Base-by-base conservation (phyloP, 345 rosid species). In the Kandelia obovata region DNA sequence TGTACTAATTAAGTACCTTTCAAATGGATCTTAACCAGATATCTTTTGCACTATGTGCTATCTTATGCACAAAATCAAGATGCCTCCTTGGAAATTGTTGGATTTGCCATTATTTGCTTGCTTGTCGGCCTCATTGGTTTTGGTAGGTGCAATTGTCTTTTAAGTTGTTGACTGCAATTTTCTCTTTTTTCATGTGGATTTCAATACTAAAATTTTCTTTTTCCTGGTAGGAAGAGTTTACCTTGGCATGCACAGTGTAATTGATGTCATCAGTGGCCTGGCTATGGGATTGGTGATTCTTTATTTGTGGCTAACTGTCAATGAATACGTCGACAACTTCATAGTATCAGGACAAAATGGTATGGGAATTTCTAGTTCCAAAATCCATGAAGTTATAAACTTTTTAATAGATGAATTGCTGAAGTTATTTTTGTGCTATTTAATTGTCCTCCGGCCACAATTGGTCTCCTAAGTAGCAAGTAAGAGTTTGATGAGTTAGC, bases 231-330 rank as follows among this genome's bases (percentile, higher is more conserved):
- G 98, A 82, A 90, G 99, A 84, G 82, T 95, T 62, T 95, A 92
- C 90, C 94, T 95, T 19, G 99, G 99, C 68, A 95, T 95, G 99
- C 99, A 95, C 84, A 90, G 98, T 76, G 78, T 87, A 75, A 71
- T 92, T 10, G 99, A 95, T 74, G 69, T 95, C 79, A 61, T 90
- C 0, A 80, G 88, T 53, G 99, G 99, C 52, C 87, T 95, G 72
- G 82, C 71, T 64, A 27, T 89, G 59, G 99, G 99, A 28, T 72
- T 87, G 80, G 63, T 80, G 61, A 82, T 89, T 77, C 96, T 95
- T 62, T 67, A 80, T 23, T 77, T 85, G 55, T 95, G 99, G 98
- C 85, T 95, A 66, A 35, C 81, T 1, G 79, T 92, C 64, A 70
- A 81, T 49, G 83, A 87, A n/a, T 70, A 77, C 43, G 61, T 92